Base-by-base conservation (phyloP, 441 rosid species). In the Syzygium malaccense region DNA sequence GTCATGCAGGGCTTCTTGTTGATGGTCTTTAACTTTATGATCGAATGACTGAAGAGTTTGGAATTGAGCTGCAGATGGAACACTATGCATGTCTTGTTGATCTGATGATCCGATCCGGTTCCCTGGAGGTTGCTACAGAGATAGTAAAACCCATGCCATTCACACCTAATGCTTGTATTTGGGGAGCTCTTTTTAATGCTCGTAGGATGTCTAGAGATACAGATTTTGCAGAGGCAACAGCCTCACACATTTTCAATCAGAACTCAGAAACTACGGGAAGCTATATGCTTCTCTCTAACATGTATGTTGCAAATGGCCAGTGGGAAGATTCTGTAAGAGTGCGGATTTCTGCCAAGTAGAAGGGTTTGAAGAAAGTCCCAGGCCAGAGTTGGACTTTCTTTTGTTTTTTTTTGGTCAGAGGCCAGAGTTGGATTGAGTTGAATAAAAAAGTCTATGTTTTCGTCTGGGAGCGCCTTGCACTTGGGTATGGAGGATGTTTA, bases 1-100 rank as follows among this genome's bases (percentile, higher is more conserved):
- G 93, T 88, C 96, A 94, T 54, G 85, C 90, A 20, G 96, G 97
- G 28, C 88, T 94, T 15, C 91, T 94, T 51, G 93, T 92, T 60
- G 88, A 92, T 91, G 96, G 95, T 85, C 86, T 91, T 86, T 55
- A 87, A 86, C 23, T 92, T 41, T 95, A 93, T 86, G 87, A 86
- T 88, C 54, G 87, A 85, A 91, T 95, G 94, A 92, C 91, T 87
- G 86, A 90, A 79, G 86, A 51, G 32, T 92, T 91, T 48, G 93
- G 93, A 75, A 90, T 93, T 89, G 91, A 90, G 71, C 96, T 94
- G 55, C 92, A 79, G 89, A 87, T 90, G 8, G 94, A 94, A 89
- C 96, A 94, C 87, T 92, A 93, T 60, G 96, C 96, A 84, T 93
- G 95, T 88, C 87, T 94, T 87, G 94, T 94, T n/a, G 97, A 95